Percentiles rank a stretch among this genome's conserved stretches.
Evolutionary conservation across 306 rosid genomes (phyloP).

Genomic region (Trifolium dubium): DNA sequence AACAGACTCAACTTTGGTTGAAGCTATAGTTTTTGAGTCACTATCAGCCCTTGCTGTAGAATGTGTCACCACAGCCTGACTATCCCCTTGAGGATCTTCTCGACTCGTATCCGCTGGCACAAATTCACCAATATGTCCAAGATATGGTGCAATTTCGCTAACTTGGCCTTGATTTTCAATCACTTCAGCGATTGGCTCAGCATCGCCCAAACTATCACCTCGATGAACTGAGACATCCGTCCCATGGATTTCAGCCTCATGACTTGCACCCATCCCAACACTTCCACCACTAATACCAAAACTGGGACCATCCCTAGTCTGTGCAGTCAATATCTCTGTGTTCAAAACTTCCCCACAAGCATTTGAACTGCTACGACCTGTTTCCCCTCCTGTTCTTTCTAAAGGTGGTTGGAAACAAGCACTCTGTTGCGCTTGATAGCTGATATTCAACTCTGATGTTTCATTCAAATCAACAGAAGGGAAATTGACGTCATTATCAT

Average conservation of each 20-base stretch:
- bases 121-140: slow-evolving; percentile 72
- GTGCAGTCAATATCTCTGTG: slow-evolving; percentile 76
- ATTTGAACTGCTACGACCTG: slow-evolving; percentile 93
- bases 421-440: slow-evolving; percentile 90
- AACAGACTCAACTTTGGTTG: slow-evolving; percentile 84
- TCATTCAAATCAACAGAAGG: slow-evolving; percentile 89
- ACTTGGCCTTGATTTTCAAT: slow-evolving; percentile 88
- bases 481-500: slow-evolving; percentile 71
- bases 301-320: slow-evolving; percentile 85
- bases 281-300: slow-evolving; percentile 98
- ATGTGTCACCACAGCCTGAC: slow-evolving; percentile 88
- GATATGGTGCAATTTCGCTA: slow-evolving; percentile 73
- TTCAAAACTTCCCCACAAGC: slow-evolving; percentile 94
- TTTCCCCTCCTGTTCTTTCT: slow-evolving; percentile 73
- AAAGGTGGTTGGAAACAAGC: slow-evolving; percentile 64
- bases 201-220: slow-evolving; percentile 93
- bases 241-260: slow-evolving; percentile 99
- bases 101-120: slow-evolving; percentile 78
- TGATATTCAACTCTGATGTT: slow-evolving; percentile 83
- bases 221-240: slow-evolving; percentile 85
- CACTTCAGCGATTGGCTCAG: slow-evolving; percentile 82
- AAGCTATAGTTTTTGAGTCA: slow-evolving; percentile 79
- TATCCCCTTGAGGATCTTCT: slow-evolving; percentile 87
- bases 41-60: slow-evolving; percentile 86
- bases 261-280: slow-evolving; percentile 99